Conservation (phyloP, 2,329 filamentous ascomycete genomes). For the Eutypella sp. region DNA sequence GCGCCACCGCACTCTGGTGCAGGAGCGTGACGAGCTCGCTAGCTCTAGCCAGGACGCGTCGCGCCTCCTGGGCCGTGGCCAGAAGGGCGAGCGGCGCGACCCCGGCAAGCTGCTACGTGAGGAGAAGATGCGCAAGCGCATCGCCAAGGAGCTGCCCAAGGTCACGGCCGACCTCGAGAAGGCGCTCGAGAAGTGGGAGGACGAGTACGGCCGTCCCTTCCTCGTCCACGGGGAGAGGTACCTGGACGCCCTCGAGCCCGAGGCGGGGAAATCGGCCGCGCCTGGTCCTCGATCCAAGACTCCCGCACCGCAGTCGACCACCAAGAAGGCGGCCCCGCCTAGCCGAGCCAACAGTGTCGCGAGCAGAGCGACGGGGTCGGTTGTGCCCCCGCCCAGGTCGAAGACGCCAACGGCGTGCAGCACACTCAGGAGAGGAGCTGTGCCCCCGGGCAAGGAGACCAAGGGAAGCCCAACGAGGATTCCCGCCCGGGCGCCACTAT, state of each 20-base stretch:
- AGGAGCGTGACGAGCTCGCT: constrained; percentile 82
- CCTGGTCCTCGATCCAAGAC: constrained; percentile 70
- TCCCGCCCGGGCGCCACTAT: constrained; percentile 64
- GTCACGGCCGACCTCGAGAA: constrained; percentile 78
- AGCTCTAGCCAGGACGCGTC: constrained; percentile 93
- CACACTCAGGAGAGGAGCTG: constrained; percentile 27
- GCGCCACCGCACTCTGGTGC: constrained; percentile 73
- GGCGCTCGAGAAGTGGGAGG: constrained; percentile 81
- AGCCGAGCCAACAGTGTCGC: constrained; percentile 34
- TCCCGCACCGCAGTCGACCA: constrained; percentile 55
- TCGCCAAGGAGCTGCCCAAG: constrained; percentile 92
- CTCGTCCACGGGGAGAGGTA: constrained; percentile 89
- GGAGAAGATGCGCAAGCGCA: constrained; percentile 98
- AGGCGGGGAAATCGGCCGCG: constrained; percentile 53
- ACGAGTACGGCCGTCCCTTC: constrained; percentile 91
- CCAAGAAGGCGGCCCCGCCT: constrained; percentile 29
- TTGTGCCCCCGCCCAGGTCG: constrained; percentile 32
- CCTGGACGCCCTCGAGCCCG: constrained; percentile 72
- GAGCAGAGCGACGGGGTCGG: constrained; percentile 21
- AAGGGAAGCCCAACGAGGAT: constrained; percentile 62
- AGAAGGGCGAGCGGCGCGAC: constrained; percentile 91
- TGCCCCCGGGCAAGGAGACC: constrained; percentile 23
- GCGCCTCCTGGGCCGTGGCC: constrained; percentile 81
- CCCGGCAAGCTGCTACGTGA: constrained; percentile 89
- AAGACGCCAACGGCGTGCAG: constrained; percentile 52